phyloP scores from a whole-genome alignment of 345 rosid genomes.

The Excoecaria agallocha region DNA sequence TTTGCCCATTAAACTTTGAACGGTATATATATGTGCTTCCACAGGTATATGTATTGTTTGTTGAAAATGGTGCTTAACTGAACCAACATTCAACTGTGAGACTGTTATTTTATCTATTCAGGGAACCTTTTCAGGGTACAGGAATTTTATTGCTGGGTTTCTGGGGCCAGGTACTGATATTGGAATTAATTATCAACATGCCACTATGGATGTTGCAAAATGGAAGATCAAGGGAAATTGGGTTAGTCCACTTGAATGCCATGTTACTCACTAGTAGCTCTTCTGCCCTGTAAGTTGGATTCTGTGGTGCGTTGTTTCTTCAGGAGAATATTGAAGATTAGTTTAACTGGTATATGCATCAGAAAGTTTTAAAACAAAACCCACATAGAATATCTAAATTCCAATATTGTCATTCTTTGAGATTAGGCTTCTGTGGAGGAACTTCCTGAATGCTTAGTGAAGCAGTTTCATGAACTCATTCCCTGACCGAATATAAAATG shows the following conservation, averaged over 20 bases:
- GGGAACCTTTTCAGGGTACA: neutral
- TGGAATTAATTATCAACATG: neutral
- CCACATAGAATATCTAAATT: neutral
- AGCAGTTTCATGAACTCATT: neutral
- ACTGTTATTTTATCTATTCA: neutral
- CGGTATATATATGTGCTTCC: too few species aligned
- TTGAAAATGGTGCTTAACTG: neutral
- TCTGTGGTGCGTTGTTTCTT: neutral
- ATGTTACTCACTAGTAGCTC: neutral
- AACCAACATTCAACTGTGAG: neutral
- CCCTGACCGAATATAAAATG: neutral
- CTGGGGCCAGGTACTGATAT: neutral
- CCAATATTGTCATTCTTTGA: neutral
- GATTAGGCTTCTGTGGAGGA: neutral
- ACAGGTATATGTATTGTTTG: too few species aligned
- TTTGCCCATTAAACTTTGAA: too few species aligned
- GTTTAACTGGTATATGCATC: neutral
- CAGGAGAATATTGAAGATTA: neutral
- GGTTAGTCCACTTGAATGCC: neutral
- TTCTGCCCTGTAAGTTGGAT: neutral
- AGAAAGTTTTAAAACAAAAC: neutral
- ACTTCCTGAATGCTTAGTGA: neutral
- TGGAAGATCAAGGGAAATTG: neutral
- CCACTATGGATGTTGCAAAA: neutral
- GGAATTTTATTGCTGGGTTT: neutral